phyloP scores from a whole-genome alignment of 257 asterid species.

The Apocynum venetum region DNA sequence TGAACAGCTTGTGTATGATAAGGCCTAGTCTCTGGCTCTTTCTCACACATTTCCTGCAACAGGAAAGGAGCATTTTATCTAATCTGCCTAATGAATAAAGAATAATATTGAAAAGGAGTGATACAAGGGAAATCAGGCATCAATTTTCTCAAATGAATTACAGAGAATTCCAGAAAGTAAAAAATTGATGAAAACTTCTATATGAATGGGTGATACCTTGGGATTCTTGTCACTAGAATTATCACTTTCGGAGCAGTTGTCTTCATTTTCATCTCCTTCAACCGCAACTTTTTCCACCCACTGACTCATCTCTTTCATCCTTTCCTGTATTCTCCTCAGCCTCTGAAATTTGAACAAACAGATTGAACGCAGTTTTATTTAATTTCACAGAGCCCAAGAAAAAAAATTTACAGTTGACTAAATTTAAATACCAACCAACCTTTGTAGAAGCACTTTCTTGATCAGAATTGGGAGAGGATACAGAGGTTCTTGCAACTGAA shows the following conservation, averaged over 20 bases:
- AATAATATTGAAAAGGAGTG: too few species aligned
- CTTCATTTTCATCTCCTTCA: conserved; percentile 28
- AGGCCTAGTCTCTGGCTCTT: too few species aligned
- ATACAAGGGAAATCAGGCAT: too few species aligned
- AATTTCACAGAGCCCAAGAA: neutral
- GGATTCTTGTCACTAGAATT: conserved; percentile 6
- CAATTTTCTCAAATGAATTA: too few species aligned
- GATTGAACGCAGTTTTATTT: neutral
- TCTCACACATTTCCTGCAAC: conserved; percentile 6
- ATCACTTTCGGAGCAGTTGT: conserved; percentile 5
- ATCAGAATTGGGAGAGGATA: conserved; percentile 21
- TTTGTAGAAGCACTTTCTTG: conserved; percentile 29
- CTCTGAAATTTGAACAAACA: conserved; percentile 23
- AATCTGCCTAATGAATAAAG: too few species aligned
- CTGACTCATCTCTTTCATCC: conserved; percentile 35
- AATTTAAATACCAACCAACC: conserved; percentile 7
- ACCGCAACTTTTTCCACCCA: conserved; percentile 34
- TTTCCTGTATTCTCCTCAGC: conserved; percentile 36
- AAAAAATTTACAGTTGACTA: neutral
- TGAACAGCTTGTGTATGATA: neutral
- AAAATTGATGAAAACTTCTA: neutral
- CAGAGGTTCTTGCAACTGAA: conserved; percentile 12
- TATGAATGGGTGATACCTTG: conserved; percentile 19
- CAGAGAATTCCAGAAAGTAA: too few species aligned
- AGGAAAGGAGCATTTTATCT: too few species aligned